phyloP scores from a whole-genome alignment of 2,329 filamentous ascomycete genomes.

The Alternaria postmessia region DNA sequence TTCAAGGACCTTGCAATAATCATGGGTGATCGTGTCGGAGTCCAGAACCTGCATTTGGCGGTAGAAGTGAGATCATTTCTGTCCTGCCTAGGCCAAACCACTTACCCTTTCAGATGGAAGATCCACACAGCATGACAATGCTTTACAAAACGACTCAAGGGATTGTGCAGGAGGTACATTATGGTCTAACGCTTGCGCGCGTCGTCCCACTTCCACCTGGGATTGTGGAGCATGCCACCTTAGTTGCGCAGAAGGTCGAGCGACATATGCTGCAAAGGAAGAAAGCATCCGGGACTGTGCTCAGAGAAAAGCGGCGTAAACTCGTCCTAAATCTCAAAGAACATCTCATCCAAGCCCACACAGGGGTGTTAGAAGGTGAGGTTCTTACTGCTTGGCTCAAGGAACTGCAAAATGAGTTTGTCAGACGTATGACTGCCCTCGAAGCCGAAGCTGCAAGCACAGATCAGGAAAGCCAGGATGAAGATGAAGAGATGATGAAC shows the following conservation, averaged over 20 bases:
- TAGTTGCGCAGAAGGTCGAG: slow-evolving; percentile 70
- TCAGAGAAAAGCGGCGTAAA: slow-evolving; percentile 71
- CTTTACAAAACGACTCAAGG: slow-evolving; percentile 83
- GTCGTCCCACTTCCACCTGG: slow-evolving; percentile 74
- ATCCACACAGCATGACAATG: slow-evolving; percentile 78
- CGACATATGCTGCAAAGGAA: slow-evolving; percentile 65
- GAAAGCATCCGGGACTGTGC: slow-evolving; percentile 65
- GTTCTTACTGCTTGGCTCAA: slow-evolving; percentile 70
- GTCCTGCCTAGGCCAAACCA: slow-evolving; percentile 1
- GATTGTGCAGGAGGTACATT: slow-evolving; percentile 73
- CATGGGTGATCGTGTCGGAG: slow-evolving; percentile 76
- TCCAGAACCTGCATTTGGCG: slow-evolving; percentile 82
- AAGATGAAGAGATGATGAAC: slow-evolving; percentile 27
- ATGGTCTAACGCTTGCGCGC: slow-evolving; percentile 83
- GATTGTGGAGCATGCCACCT: slow-evolving; percentile 73
- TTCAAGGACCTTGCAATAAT: slow-evolving; percentile 84
- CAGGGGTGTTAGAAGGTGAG: slow-evolving; percentile 70
- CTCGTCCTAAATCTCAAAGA: slow-evolving; percentile 77
- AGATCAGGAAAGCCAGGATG: slow-evolving; percentile 19
- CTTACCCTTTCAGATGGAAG: slow-evolving; percentile 40
- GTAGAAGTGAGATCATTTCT: slow-evolving; percentile 65
- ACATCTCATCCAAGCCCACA: slow-evolving; percentile 72
- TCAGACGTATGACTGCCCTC: slow-evolving; percentile 72
- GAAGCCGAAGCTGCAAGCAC: slow-evolving; percentile 55
- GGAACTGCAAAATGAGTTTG: slow-evolving; percentile 77